Percentiles rank a stretch among this genome's conserved stretches.
Conservation (phyloP, 2,329 filamentous ascomycete genomes). For the Xylariaceae sp. region DNA sequence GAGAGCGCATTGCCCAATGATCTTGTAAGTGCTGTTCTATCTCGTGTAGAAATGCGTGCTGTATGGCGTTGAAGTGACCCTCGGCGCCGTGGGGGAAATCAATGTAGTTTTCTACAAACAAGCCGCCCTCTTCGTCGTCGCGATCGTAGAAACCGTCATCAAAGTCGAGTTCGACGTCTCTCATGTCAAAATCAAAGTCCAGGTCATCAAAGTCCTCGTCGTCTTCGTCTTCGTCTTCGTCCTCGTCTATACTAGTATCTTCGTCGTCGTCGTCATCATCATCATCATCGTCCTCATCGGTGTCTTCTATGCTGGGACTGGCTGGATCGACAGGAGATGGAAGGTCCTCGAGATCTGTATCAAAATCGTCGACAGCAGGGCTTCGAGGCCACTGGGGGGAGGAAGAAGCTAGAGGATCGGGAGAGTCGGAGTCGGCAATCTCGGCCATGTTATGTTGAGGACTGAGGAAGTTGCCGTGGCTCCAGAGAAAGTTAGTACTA, state of each 20-base stretch:
- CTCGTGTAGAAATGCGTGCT: slow-evolving; percentile 18
- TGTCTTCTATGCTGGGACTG: slow-evolving; percentile 2
- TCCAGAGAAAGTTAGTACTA: no score
- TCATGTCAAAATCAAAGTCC: slow-evolving; percentile 16
- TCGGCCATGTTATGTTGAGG: slow-evolving; percentile 32
- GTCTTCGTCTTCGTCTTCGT: neutral
- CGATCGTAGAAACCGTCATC: slow-evolving; percentile 13
- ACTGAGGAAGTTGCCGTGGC: neutral
- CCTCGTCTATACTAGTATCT: neutral
- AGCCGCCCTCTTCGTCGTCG: slow-evolving; percentile 19
- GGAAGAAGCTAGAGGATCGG: neutral
- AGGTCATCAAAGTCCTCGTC: slow-evolving; percentile 11
- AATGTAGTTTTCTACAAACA: slow-evolving; percentile 27
- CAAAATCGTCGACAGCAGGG: slow-evolving; percentile 5
- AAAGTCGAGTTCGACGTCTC: slow-evolving; percentile 16
- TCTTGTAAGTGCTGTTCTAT: slow-evolving; percentile 19
- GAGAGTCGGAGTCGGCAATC: slow-evolving; percentile 29
- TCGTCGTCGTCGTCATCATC: neutral
- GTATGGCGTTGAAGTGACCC: slow-evolving; percentile 3
- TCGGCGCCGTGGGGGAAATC: slow-evolving; percentile 20
- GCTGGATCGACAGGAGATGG: slow-evolving; percentile 1
- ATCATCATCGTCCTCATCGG: slow-evolving; percentile 5
- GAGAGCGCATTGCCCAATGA: slow-evolving; percentile 9
- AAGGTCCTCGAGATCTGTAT: neutral
- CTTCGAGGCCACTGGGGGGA: neutral